These are phyloP conservation scores for Hypoxylon fragiforme DNA, from an alignment of 495 filamentous ascomycete genomes.

Conservation along the genomic window DNA sequence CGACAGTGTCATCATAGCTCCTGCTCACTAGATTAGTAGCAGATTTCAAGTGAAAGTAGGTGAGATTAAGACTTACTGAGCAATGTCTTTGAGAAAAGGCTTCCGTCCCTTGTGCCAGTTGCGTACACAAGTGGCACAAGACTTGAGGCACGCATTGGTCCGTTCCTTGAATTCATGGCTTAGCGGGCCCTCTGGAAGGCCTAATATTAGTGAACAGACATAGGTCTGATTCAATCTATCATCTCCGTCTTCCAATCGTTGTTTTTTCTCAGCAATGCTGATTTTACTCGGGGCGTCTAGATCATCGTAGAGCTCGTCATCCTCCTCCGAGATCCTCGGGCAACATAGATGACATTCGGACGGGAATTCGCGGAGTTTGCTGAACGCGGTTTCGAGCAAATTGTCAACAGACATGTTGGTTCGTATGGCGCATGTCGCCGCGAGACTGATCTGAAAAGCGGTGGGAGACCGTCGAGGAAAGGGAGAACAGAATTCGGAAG, in stretches of 20 bases:
- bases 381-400: conserved; percentile 29
- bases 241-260: conserved; percentile 52
- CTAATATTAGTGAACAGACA: conserved; percentile 67
- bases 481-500: neutral
- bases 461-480: neutral
- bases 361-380: conserved; percentile 47
- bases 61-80: conserved; percentile 44
- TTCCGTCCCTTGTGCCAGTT: conserved; percentile 76
- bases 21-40: conserved; percentile 41
- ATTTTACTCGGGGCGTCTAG: conserved; percentile 43
- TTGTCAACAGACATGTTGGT: conserved; percentile 26
- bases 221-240: conserved; percentile 60
- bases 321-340: conserved; percentile 46
- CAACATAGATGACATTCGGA: conserved; percentile 45
- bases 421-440: conserved; percentile 28
- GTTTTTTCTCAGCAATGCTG: conserved; percentile 41
- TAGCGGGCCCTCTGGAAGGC: conserved; percentile 63
- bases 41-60: conserved; percentile 32
- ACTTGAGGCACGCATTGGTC: conserved; percentile 54
- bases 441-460: neutral
- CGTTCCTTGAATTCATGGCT: conserved; percentile 60
- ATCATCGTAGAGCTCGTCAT: conserved; percentile 58
- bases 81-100: conserved; percentile 62
- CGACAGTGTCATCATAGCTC: conserved; percentile 36
- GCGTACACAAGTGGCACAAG: conserved; percentile 78